Evolutionary conservation across 139 green algal species (phyloP).

Genomic region (Zygnema circumcarinatum): DNA sequence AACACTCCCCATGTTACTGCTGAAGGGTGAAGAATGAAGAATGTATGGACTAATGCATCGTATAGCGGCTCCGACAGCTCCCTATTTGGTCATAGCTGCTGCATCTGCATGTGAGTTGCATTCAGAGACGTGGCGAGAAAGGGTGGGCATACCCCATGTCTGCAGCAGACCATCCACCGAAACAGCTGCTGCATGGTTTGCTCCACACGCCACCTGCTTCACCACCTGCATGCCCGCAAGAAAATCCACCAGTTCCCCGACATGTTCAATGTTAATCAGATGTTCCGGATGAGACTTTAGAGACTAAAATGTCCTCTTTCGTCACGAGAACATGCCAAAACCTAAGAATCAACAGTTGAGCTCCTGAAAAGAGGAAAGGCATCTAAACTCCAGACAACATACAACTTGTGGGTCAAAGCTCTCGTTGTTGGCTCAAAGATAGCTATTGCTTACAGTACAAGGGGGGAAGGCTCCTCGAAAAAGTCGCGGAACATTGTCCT

Average conservation of each 20-base stretch:
- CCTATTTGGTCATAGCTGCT: background rate
- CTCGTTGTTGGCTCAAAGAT: no score
- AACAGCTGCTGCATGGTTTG: constrained; percentile 42
- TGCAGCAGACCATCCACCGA: constrained; percentile 37
- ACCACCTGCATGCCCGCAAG: constrained; percentile 45
- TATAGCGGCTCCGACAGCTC: background rate
- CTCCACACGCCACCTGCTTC: constrained; percentile 32
- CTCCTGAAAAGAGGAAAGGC: no score
- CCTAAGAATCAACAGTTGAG: background rate
- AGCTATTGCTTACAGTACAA: constrained; percentile 38
- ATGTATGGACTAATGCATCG: background rate
- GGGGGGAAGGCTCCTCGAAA: constrained; percentile 39
- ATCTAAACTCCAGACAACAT: no score
- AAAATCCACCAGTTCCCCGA: background rate
- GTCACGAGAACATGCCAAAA: background rate
- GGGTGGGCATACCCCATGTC: constrained; percentile 59
- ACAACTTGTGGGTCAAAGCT: no score
- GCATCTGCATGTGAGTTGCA: background rate
- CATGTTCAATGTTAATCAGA: constrained; percentile 1
- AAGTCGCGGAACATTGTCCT: constrained; percentile 40
- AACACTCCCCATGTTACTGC: background rate
- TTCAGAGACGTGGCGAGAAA: no score
- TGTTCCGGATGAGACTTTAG: background rate
- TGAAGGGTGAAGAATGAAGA: background rate
- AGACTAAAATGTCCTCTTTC: background rate